phyloP scores from a whole-genome alignment of 2,329 filamentous ascomycete species.

The Exophiala aquamarina region DNA sequence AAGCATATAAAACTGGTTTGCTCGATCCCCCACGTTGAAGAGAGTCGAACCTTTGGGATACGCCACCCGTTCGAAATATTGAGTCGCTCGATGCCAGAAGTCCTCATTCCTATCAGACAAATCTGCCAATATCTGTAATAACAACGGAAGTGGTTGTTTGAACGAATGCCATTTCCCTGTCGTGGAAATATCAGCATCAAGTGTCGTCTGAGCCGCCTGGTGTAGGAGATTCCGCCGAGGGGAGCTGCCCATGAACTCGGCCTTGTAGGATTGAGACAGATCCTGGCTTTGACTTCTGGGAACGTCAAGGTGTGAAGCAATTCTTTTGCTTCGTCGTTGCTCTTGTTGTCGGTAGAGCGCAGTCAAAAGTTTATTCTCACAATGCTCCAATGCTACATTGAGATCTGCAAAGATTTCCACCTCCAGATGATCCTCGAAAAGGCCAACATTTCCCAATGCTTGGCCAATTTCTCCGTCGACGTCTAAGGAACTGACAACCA shows the following conservation, averaged over 20 bases:
- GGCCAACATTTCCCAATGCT: constrained; percentile 78
- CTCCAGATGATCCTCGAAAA: constrained; percentile 70
- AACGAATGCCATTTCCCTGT: constrained; percentile 77
- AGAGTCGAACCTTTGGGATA: constrained; percentile 70
- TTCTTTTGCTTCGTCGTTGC: constrained; percentile 29
- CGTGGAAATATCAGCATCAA: constrained; percentile 63
- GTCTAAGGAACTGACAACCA: constrained; percentile 81
- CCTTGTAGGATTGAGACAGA: constrained; percentile 28
- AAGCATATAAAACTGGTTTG: constrained; percentile 84
- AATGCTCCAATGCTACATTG: constrained; percentile 89
- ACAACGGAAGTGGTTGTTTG: constrained; percentile 83
- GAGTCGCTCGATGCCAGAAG: constrained; percentile 82
- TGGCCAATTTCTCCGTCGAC: constrained; percentile 72
- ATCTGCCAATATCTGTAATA: constrained; percentile 93
- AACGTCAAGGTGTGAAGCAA: constrained; percentile 25
- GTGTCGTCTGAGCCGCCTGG: constrained; percentile 72
- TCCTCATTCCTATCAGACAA: constrained; percentile 84
- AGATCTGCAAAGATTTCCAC: constrained; percentile 84
- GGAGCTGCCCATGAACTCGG: constrained; percentile 66
- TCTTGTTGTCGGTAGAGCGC: constrained; percentile 73
- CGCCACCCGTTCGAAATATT: constrained; percentile 72
- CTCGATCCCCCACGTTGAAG: constrained; percentile 73
- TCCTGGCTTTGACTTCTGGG: constrained; percentile 19
- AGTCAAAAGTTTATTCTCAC: constrained; percentile 89
- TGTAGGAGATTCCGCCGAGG: constrained; percentile 77